phyloP scores from a whole-genome alignment of 2,329 filamentous ascomycete genomes.

The Lecanosticta acicola region DNA sequence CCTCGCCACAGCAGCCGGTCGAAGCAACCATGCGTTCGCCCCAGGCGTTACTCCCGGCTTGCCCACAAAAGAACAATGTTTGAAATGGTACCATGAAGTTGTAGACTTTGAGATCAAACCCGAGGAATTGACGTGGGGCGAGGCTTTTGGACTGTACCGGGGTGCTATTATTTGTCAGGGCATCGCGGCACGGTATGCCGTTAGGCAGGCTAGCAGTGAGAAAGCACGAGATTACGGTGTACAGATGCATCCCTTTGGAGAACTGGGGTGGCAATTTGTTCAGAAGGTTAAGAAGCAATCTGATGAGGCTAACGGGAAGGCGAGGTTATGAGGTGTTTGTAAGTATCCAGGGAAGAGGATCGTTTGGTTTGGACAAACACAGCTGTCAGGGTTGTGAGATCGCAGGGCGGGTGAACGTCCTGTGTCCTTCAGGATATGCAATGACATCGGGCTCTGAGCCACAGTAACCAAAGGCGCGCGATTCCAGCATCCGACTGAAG shows the following conservation, averaged over 20 bases:
- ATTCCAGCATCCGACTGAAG: too few relatives aligned
- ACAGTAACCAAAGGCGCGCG: too few relatives aligned
- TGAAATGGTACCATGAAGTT: conserved; percentile 61
- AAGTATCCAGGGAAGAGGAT: too few relatives aligned
- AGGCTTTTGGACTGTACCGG: conserved; percentile 57
- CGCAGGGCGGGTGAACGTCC: too few relatives aligned
- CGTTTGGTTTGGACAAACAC: too few relatives aligned
- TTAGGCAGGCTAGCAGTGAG: conserved; percentile 81
- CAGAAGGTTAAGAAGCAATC: conserved; percentile 37
- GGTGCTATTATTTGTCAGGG: conserved; percentile 69
- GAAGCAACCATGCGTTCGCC: conserved; percentile 51
- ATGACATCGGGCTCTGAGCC: too few relatives aligned
- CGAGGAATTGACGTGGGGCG: conserved; percentile 57
- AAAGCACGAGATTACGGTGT: conserved; percentile 68
- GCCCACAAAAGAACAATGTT: conserved; percentile 52
- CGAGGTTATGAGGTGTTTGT: conserved; percentile 17
- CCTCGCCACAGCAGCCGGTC: conserved; percentile 36
- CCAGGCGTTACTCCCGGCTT: conserved; percentile 62
- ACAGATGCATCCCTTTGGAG: conserved; percentile 65
- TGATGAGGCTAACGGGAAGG: conserved; percentile 22
- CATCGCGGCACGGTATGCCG: conserved; percentile 81
- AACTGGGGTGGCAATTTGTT: conserved; percentile 72
- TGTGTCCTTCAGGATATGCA: too few relatives aligned
- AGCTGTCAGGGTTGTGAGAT: too few relatives aligned
- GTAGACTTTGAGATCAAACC: conserved; percentile 64